phyloP scores from a whole-genome alignment of 2,329 filamentous ascomycete species.

The Alternaria ethzedia region DNA sequence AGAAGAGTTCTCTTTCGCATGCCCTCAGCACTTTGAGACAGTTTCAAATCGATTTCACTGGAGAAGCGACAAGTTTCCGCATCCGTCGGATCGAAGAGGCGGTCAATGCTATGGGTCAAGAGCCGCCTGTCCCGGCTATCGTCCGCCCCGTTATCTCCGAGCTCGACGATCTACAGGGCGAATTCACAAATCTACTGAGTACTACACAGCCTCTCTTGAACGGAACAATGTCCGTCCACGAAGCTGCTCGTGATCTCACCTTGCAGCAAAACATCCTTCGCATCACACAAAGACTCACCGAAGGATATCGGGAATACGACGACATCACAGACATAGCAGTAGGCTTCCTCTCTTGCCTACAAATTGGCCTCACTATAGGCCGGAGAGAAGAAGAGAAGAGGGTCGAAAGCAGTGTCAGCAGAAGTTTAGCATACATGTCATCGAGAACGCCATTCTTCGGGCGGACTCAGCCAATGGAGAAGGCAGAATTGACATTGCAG shows the following conservation, averaged over 20 bases:
- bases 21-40: conserved; percentile 66
- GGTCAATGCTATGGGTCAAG: conserved; percentile 67
- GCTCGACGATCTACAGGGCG: conserved; percentile 75
- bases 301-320: conserved; percentile 78
- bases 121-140: conserved; percentile 70
- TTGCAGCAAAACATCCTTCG: conserved; percentile 67
- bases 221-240: conserved; percentile 27
- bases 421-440: conserved; percentile 34
- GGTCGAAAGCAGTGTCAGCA: conserved; percentile 17
- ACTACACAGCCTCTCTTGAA: conserved; percentile 39
- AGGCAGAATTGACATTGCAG: conserved; percentile 23
- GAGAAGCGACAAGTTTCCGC: conserved; percentile 71
- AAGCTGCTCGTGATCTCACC: conserved; percentile 40
- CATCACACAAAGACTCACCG: conserved; percentile 72
- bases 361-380: conserved; percentile 72
- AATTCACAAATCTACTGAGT: conserved; percentile 76
- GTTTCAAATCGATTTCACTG: conserved; percentile 73
- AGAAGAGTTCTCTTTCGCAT: conserved; percentile 61
- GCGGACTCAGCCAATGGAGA: conserved; percentile 11
- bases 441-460: conserved; percentile 45
- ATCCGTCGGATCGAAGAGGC: conserved; percentile 68
- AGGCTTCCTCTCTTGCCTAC: conserved; percentile 79
- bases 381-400: conserved; percentile 26
- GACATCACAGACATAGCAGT: conserved; percentile 81
- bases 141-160: conserved; percentile 74